A percentile compares a stretch with the other conserved stretches of the same genome.
Conservation (phyloP, 371 early-diverging fungal genomes). For the Phascolomyces articulosus region DNA sequence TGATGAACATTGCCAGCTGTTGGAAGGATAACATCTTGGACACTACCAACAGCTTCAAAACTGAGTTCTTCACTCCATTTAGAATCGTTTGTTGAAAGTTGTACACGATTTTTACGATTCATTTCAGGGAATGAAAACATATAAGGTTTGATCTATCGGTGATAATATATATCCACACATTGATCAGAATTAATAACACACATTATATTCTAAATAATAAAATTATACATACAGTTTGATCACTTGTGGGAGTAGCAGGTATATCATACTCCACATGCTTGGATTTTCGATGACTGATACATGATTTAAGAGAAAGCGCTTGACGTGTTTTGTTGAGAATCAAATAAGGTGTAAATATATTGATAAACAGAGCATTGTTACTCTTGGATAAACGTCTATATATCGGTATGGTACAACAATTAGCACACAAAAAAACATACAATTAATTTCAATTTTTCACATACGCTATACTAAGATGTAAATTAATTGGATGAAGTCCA, state of each 20-base stretch:
- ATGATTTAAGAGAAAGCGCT: constrained; percentile 41
- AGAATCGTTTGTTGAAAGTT: constrained; percentile 62
- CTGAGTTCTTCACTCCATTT: constrained; percentile 84
- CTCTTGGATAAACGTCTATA: constrained; percentile 23
- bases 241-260: constrained; percentile 24
- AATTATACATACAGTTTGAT: constrained; percentile 16
- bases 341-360: constrained; percentile 54
- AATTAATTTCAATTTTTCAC: background rate
- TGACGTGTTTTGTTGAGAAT: constrained; percentile 79
- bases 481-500: background rate
- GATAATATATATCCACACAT: background rate
- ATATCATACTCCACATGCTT: constrained; percentile 18
- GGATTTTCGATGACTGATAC: constrained; percentile 22
- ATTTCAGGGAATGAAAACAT: constrained; percentile 82
- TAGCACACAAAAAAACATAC: background rate
- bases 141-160: constrained; percentile 53
- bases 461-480: constrained; percentile 4
- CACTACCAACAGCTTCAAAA: constrained; percentile 85
- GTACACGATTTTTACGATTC: constrained; percentile 75
- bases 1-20: constrained; percentile 30
- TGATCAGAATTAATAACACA: no score
- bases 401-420: no score
- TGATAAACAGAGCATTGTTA: constrained; percentile 33
- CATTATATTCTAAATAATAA: background rate
- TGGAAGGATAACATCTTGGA: constrained; percentile 62